Percentiles rank a stretch among this genome's conserved stretches.
phyloP scores from a whole-genome alignment of 768 basidiomycete species.

The Mycena crocata region DNA sequence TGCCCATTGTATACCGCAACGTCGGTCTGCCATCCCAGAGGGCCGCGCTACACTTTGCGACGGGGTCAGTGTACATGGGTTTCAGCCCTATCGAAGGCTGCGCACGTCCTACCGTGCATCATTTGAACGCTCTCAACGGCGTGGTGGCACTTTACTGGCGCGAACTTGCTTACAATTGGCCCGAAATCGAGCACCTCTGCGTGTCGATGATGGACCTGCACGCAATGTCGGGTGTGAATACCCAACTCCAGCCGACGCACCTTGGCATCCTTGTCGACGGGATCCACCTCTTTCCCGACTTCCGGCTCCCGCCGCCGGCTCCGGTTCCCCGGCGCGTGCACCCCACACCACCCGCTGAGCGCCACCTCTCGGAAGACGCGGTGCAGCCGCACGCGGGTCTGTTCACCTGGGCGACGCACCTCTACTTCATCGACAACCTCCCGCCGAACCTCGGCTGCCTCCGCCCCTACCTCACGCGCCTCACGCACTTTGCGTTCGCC shows the following conservation, averaged over 20 bases:
- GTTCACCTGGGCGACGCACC: neutral
- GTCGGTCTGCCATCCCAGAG: neutral
- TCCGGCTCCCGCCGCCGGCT: neutral
- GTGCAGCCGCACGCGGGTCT: neutral
- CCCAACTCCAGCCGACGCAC: neutral
- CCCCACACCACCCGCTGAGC: neutral
- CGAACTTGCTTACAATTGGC: neutral
- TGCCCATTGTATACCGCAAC: neutral
- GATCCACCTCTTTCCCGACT: neutral
- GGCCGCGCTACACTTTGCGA: neutral
- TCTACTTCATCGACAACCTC: conserved; percentile 2
- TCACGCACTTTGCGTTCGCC: neutral
- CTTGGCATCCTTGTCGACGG: neutral
- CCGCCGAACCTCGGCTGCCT: neutral
- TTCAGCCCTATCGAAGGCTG: neutral
- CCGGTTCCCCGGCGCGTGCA: neutral
- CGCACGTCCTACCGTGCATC: neutral
- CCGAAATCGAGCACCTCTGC: conserved; percentile 1
- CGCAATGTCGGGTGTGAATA: neutral
- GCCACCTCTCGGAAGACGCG: neutral
- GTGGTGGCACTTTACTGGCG: neutral
- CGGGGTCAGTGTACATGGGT: neutral
- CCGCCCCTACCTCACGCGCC: neutral
- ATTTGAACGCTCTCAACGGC: neutral
- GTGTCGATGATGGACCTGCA: conserved; percentile 2